phyloP scores from a whole-genome alignment of 805 yeast genomes.

The Nakazawaea ambrosiae region DNA sequence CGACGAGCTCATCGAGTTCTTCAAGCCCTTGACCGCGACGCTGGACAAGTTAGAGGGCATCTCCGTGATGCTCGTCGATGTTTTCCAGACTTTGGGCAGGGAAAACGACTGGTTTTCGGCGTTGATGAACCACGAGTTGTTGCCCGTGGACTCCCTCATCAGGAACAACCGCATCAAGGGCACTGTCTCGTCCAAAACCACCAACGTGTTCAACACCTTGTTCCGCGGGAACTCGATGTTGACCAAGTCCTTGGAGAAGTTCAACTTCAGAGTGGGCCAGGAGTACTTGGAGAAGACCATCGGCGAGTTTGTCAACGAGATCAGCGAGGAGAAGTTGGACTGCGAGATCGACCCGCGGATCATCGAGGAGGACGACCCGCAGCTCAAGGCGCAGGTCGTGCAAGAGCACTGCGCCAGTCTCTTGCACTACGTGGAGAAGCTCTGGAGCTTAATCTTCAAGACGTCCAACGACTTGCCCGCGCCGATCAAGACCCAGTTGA shows the following conservation, averaged over 20 bases:
- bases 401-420: constrained; percentile 27
- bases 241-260: constrained; percentile 75
- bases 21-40: constrained; percentile 24
- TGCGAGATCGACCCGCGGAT: constrained; percentile 80
- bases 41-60: constrained; percentile 41
- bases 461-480: constrained; percentile 74
- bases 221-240: constrained; percentile 84
- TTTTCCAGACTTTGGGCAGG: constrained; percentile 62
- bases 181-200: constrained; percentile 18
- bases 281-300: constrained; percentile 69
- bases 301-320: constrained; percentile 55
- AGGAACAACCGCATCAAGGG: constrained; percentile 33
- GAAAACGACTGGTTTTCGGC: constrained; percentile 71
- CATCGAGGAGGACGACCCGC: constrained; percentile 14
- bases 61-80: constrained; percentile 57
- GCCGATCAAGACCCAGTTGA: constrained; percentile 57
- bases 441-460: constrained; percentile 60
- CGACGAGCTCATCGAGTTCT: constrained; percentile 42
- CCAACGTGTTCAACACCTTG: constrained; percentile 48
- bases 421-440: constrained; percentile 39
- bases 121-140: constrained; percentile 61
- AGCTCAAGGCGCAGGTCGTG: constrained; percentile 28
- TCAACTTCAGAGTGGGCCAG: constrained; percentile 69
- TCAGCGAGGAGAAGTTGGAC: constrained; percentile 36
- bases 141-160: constrained; percentile 36